These are phyloP conservation scores for Xylaria sp. DNA, from an alignment of 2,329 filamentous ascomycete genomes.

Conservation along the genomic window DNA sequence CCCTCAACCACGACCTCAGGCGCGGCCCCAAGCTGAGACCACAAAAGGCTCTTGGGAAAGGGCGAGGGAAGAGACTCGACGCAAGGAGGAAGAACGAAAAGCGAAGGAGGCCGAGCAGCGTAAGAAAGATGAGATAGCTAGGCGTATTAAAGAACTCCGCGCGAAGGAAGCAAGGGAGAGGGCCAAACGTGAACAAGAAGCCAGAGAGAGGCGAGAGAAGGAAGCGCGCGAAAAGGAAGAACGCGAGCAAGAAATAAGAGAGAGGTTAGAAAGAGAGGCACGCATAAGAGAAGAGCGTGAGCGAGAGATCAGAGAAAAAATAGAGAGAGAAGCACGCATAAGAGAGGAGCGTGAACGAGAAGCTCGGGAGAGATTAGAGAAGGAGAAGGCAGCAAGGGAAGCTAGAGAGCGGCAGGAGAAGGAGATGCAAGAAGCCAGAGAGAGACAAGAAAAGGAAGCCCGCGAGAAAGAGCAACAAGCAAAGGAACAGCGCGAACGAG, in stretches of 20 bases:
- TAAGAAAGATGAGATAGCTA: conserved; percentile 65
- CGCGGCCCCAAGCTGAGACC: conserved; percentile 33
- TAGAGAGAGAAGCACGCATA: conserved; percentile 43
- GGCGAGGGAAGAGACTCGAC: conserved; percentile 73
- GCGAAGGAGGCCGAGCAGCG: conserved; percentile 69
- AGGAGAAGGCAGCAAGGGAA: conserved; percentile 49
- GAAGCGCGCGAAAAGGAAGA: conserved; percentile 50
- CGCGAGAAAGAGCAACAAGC: conserved; percentile 39
- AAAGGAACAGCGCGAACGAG: conserved; percentile 54
- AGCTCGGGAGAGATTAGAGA: conserved; percentile 48
- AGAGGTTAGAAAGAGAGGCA: conserved; percentile 55
- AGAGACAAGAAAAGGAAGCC: conserved; percentile 51
- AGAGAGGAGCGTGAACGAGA: conserved; percentile 51
- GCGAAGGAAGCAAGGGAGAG: conserved; percentile 59
- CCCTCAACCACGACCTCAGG: conserved; percentile 34
- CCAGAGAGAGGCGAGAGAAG: conserved; percentile 52
- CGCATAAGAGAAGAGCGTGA: conserved; percentile 55
- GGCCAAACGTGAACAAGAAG: conserved; percentile 47
- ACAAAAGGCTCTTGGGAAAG: conserved; percentile 71
- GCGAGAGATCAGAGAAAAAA: conserved; percentile 51
- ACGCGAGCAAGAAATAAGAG: conserved; percentile 48
- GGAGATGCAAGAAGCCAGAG: conserved; percentile 54
- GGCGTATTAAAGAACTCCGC: conserved; percentile 63
- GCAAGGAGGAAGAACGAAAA: conserved; percentile 71
- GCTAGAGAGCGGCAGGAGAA: conserved; percentile 52